Percentiles rank a stretch among this genome's conserved stretches.
Conservation (phyloP, 2,329 filamentous ascomycete species). For the Paecilomyces niveus region DNA sequence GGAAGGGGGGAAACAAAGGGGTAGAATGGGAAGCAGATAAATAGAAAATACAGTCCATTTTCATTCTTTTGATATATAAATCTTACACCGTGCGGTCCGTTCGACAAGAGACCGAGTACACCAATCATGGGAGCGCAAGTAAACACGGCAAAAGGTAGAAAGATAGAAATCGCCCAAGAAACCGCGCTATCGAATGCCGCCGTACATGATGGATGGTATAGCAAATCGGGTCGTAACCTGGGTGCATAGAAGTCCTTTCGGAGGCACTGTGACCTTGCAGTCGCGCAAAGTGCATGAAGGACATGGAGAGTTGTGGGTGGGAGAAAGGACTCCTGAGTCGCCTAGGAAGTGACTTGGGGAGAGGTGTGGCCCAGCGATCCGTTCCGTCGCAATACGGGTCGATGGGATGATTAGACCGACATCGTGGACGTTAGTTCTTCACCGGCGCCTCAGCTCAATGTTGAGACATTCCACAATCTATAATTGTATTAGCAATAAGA, state of each 20-base stretch:
- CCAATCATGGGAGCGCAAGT: constrained; percentile 1
- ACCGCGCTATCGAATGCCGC: neutral
- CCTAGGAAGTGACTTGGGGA: neutral
- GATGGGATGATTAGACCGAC: constrained; percentile 1
- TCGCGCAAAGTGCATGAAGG: neutral
- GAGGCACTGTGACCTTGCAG: neutral
- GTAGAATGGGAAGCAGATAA: neutral
- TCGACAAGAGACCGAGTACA: neutral
- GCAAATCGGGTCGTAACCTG: neutral
- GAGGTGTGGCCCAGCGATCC: neutral
- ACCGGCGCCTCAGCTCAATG: constrained; percentile 28
- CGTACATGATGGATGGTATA: neutral
- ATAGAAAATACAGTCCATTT: neutral
- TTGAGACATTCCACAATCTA: constrained; percentile 32
- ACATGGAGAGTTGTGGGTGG: neutral
- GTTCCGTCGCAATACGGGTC: constrained; percentile 3
- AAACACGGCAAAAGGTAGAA: neutral
- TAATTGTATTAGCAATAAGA: constrained; percentile 9
- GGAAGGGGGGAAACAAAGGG: neutral
- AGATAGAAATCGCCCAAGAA: neutral
- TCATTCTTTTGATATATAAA: constrained; percentile 3
- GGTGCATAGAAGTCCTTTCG: neutral
- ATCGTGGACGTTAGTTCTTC: constrained; percentile 9
- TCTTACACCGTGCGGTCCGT: constrained; percentile 4
- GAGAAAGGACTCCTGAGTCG: neutral